Conservation (phyloP, 805 yeast genomes). For the Kazachstania bromeliacearum region DNA sequence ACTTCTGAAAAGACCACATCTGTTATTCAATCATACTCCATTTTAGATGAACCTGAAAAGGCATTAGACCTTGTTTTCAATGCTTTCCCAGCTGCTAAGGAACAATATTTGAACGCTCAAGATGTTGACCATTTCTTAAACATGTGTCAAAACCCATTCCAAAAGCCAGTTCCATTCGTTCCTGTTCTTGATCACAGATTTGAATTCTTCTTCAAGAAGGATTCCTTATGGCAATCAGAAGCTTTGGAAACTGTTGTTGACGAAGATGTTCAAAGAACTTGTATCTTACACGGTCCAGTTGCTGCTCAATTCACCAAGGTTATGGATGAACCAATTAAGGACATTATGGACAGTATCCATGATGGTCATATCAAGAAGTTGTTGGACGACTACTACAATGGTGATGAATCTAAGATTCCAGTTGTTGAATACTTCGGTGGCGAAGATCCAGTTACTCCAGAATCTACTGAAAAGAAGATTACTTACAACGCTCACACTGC, state of each 20-base stretch:
- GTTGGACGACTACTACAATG: slow-evolving; percentile 58
- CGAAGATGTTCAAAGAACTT: slow-evolving; percentile 96
- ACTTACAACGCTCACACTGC: slow-evolving; percentile 33
- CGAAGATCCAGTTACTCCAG: slow-evolving; percentile 38
- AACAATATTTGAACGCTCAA: slow-evolving; percentile 86
- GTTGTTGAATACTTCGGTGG: slow-evolving; percentile 85
- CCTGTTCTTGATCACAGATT: slow-evolving; percentile 92
- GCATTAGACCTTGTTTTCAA: slow-evolving; percentile 51
- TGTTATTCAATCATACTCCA: slow-evolving; percentile 61
- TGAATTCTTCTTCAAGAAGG: slow-evolving; percentile 95
- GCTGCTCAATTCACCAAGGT: slow-evolving; percentile 85
- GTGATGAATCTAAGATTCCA: slow-evolving; percentile 68
- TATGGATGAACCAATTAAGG: slow-evolving; percentile 88
- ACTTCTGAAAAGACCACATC: slow-evolving; percentile 49
- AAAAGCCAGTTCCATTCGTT: slow-evolving; percentile 96
- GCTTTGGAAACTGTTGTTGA: slow-evolving; percentile 92
- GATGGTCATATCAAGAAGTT: slow-evolving; percentile 75
- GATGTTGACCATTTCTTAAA: slow-evolving; percentile 89
- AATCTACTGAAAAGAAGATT: slow-evolving; percentile 27
- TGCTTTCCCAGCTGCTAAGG: slow-evolving; percentile 63
- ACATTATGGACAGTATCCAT: slow-evolving; percentile 80
- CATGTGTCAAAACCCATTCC: slow-evolving; percentile 70
- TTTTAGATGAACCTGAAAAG: slow-evolving; percentile 57
- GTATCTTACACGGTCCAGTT: slow-evolving; percentile 97
- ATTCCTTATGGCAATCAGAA: slow-evolving; percentile 98